phyloP scores from a whole-genome alignment of 257 asterid species.

The Euphrasia confusa region DNA sequence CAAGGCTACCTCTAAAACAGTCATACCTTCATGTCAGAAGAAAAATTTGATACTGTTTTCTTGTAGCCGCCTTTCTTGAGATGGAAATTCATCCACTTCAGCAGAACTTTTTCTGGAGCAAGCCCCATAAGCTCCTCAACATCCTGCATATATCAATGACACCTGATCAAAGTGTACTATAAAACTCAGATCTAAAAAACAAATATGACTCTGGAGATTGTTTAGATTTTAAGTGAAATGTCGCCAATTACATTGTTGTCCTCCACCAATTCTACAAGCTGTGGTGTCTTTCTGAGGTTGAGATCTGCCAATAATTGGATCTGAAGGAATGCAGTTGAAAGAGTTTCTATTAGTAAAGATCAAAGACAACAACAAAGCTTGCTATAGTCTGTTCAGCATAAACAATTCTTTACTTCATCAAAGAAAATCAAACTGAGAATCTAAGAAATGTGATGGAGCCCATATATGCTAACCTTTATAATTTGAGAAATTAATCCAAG shows the following conservation, averaged over 20 bases:
- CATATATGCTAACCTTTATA: constrained; percentile 24
- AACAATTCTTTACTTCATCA: constrained; percentile 16
- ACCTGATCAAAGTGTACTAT: constrained; percentile 31
- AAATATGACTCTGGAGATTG: constrained; percentile 2
- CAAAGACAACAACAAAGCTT: constrained; percentile 17
- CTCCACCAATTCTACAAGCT: constrained; percentile 91
- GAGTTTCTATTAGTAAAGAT: constrained; percentile 24
- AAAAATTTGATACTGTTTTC: constrained; percentile 76
- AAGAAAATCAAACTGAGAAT: constrained; percentile 20
- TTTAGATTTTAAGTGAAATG: constrained; percentile 21
- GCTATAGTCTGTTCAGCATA: constrained; percentile 13
- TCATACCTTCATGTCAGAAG: constrained; percentile 85
- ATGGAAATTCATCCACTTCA: constrained; percentile 98
- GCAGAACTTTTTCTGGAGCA: constrained; percentile 91
- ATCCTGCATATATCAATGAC: constrained; percentile 57
- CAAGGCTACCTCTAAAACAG: constrained; percentile 16
- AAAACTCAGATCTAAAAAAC: constrained; percentile 24
- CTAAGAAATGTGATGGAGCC: constrained; percentile 17
- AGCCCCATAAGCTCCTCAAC: constrained; percentile 95
- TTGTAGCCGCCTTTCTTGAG: constrained; percentile 88
- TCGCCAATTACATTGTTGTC: constrained; percentile 66
- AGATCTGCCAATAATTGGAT: constrained; percentile 96
- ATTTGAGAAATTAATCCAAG: neutral
- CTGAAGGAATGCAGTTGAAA: constrained; percentile 41
- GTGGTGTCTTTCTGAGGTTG: constrained; percentile 96